Base-by-base conservation (phyloP, 148 eudicot species). In the Amaranthus palmeri region DNA sequence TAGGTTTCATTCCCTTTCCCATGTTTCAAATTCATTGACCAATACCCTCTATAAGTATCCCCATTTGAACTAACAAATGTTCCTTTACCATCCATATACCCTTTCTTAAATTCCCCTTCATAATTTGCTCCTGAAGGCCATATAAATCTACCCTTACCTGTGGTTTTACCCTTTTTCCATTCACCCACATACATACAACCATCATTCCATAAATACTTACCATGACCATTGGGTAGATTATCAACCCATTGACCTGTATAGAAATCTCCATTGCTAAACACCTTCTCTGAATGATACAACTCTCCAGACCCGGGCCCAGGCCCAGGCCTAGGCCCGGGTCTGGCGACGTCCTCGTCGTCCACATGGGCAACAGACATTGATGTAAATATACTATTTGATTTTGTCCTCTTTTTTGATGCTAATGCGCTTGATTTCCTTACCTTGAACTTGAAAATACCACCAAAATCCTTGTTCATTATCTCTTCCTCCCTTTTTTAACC, bases 71-170 rank as follows among this genome's bases (percentile, higher is more conserved):
- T 92, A 0, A 78, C 85, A 62, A 82, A 92, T 5, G 92, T 86
- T 0, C 97, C 97, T 18, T 73, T 72, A 0, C 97, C 96, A 53
- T 92, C 96, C 97, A 92, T 89, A 65, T 72, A 85, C 8, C 97
- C 92, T 66, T 74, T 76, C 56, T 85, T 89, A 65, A 92, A 92
- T 10, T 86, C 88, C 0, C 97, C 97, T 42, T 92, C 97, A 67
- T 89, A 92, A 6, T 90, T 88, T 8, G 97, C 95, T 0, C 97
- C 97, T 3, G 96, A 87, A n/a, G 97, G 96, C 97, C 97, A 92
- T 15, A 83, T 83, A 61, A 92, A 92, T 18, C 79, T 81, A 5
- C 97, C 97, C 66, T 78, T 89, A 0, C 97, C 96, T 66, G 65
- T 82, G 0, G 85, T 81, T 17, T 82, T 89, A 68, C 97, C 97